Base-by-base conservation (phyloP, 805 yeast species). In the Lachancea mirantina region DNA sequence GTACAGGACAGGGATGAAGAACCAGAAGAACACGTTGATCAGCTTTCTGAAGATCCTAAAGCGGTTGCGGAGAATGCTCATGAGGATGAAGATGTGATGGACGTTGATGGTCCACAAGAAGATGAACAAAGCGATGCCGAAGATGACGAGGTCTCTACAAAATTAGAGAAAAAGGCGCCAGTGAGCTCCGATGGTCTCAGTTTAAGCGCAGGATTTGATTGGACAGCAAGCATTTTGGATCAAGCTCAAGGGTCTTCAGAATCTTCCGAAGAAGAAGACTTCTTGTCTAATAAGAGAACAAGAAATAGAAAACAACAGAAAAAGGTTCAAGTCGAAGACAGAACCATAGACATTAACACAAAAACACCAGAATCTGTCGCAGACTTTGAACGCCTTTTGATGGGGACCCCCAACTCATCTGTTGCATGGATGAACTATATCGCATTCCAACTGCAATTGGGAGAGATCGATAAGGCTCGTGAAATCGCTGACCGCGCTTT, bases 341-440 rank as follows among this genome's bases (percentile, higher is more conserved):
- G 75, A 47, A 92, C 97, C 8, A 88, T 79, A 33, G 92, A 83
- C 31, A 69, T 92, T 39, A 76, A 76, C 47, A 72, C 89, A 9
- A 72, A 87, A 48, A 83, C 88, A 10, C 98, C 98, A 23, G 94
- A 89, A 60, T 85, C 96, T 37, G 82, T 76, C 26, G 64, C 77
- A 28, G 99, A 92, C 58, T 92, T 87, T 50, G 99, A 92, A 62
- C 76, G 98, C 51, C 64, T 92, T 44, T 70, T 92, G 35, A 72
- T 92, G 39, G 94, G 96, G 55, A 82, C 82, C 54, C 96, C 98
- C 29, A 81, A 84, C 64, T 84, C 95, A 3, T 89, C 98, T 1
- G 73, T 88, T 21, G 61, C 85, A 36, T 92, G 98, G 98, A 89
- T 92, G 84, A 84, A 88, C 62, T 92, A 83, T 62, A 92, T 92